phyloP scores from a whole-genome alignment of 805 yeast genomes.

The Jamesozyma gamospora region DNA sequence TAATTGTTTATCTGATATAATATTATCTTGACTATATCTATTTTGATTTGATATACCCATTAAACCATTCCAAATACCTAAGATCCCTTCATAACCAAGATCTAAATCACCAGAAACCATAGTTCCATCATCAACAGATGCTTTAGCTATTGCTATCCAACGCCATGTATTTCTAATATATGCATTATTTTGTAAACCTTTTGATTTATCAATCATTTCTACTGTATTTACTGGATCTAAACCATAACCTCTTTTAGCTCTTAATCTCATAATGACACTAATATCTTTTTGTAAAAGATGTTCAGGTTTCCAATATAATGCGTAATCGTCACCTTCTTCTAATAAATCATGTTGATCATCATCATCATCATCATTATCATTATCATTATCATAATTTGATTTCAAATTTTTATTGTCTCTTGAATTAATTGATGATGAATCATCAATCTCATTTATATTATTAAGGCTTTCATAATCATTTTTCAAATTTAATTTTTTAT shows the following conservation, averaged over 20 bases:
- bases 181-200: conserved; percentile 39
- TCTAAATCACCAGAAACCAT: conserved; percentile 66
- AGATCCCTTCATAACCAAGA: conserved; percentile 78
- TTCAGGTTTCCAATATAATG: conserved; percentile 28
- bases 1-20: conserved; percentile 25
- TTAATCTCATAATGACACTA: conserved; percentile 54
- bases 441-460: conserved; percentile 6
- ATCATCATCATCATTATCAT: conserved; percentile 9
- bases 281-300: conserved; percentile 61
- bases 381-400: conserved; percentile 5
- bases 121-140: conserved; percentile 51
- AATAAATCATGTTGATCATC: conserved; percentile 8
- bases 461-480: background rate
- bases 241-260: conserved; percentile 70
- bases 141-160: conserved; percentile 72
- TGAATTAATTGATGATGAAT: conserved; percentile 1
- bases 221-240: conserved; percentile 57
- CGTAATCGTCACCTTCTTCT: conserved; percentile 16
- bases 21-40: conserved; percentile 31
- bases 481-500: background rate
- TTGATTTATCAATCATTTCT: conserved; percentile 43
- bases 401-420: conserved; percentile 3
- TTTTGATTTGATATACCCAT: conserved; percentile 42
- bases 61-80: conserved; percentile 80
- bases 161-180: conserved; percentile 78